Conservation (phyloP, 176 grass and related monocot species). For the Themeda triandra region DNA sequence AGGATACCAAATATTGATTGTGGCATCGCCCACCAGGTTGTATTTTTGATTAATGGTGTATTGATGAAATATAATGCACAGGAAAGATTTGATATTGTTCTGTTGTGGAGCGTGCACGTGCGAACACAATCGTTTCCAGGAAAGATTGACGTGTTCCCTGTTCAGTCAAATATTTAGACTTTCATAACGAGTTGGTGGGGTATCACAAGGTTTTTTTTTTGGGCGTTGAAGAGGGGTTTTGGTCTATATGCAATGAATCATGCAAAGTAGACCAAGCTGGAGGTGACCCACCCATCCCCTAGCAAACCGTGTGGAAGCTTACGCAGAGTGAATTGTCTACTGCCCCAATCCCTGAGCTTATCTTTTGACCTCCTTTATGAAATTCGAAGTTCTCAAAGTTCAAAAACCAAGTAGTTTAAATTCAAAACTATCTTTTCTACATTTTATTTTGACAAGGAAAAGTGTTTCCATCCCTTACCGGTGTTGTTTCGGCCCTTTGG, state of each 20-base stretch:
- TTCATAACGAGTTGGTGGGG: no score
- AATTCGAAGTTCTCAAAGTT: no score
- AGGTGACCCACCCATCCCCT: no score
- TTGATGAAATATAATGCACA: no score
- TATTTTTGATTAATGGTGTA: background rate
- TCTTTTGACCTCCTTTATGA: no score
- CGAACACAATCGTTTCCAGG: background rate
- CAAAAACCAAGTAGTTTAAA: no score
- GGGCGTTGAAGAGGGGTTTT: background rate
- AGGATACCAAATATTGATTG: background rate
- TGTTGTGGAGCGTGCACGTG: background rate
- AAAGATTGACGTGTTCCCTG: background rate
- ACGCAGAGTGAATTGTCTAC: background rate
- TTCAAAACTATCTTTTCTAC: no score
- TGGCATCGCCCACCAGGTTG: background rate
- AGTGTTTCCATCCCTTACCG: no score
- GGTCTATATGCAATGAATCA: background rate
- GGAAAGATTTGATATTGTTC: background rate
- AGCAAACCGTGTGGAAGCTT: background rate
- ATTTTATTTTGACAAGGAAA: no score
- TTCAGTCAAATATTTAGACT: background rate
- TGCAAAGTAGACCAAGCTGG: background rate
- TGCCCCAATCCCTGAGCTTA: no score
- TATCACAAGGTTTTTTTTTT: background rate
- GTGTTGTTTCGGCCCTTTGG: no score